phyloP scores from a whole-genome alignment of 2,329 filamentous ascomycete genomes.

The Pseudogymnoascus sp. region DNA sequence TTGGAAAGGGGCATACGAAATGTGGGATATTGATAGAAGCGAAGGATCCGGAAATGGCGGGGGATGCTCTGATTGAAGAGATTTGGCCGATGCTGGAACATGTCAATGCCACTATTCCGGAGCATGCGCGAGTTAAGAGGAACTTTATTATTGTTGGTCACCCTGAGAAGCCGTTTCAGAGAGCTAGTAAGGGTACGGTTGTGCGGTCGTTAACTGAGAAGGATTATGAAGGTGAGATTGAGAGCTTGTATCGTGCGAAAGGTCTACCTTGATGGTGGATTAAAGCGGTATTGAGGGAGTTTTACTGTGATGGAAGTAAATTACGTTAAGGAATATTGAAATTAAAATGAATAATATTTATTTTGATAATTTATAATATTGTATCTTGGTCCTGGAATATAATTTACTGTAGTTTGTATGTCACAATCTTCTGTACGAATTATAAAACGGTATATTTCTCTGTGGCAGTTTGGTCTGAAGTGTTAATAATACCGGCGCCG shows the following conservation, averaged over 20 bases:
- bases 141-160: slow-evolving; percentile 14
- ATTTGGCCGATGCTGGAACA: slow-evolving; percentile 17
- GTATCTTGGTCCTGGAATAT: background rate
- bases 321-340: background rate
- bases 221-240: slow-evolving; percentile 13
- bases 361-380: too few relatives aligned
- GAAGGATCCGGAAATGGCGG: background rate
- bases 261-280: background rate
- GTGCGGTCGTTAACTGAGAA: slow-evolving; percentile 10
- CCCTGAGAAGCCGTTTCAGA: slow-evolving; percentile 13
- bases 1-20: slow-evolving; percentile 24
- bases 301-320: background rate
- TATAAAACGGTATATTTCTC: background rate
- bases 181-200: slow-evolving; percentile 16
- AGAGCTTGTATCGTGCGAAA: slow-evolving; percentile 10
- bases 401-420: background rate
- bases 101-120: slow-evolving; percentile 16
- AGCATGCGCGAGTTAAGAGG: slow-evolving; percentile 15
- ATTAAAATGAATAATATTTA: background rate
- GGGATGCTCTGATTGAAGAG: slow-evolving; percentile 11
- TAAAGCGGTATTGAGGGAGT: too few relatives aligned
- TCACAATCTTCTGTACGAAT: too few relatives aligned
- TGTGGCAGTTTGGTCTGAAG: background rate
- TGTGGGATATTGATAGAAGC: slow-evolving; percentile 18
- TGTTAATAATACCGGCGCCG: background rate